Conservation (phyloP, 768 basidiomycete species). For the Daedalea quercina region DNA sequence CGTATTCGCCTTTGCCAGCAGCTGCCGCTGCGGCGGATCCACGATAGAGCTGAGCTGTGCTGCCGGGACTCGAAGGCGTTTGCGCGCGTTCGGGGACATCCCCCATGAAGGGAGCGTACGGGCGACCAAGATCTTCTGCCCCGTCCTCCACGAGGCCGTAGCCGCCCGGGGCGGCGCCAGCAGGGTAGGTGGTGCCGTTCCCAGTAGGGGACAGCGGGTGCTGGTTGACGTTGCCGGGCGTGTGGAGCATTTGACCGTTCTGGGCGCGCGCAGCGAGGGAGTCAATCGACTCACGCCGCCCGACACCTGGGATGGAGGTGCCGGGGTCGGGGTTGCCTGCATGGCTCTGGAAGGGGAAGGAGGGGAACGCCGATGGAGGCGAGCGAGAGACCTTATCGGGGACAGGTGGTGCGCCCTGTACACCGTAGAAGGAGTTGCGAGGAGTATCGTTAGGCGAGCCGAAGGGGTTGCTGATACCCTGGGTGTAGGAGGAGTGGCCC, state of each 20-base stretch:
- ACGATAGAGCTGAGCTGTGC: conserved; percentile 33
- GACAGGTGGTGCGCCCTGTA: conserved; percentile 2
- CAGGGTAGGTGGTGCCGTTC: conserved; percentile 14
- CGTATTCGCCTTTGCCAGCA: conserved; percentile 13
- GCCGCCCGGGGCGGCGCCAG: conserved; percentile 6
- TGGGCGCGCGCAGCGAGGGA: conserved; percentile 12
- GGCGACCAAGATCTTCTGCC: conserved; percentile 22
- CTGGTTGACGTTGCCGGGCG: neutral
- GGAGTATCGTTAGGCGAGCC: neutral
- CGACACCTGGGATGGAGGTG: conserved; percentile 31
- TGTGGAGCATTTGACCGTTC: neutral
- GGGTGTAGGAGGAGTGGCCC: conserved; percentile 7
- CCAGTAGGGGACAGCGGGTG: neutral
- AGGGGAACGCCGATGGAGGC: conserved; percentile 34
- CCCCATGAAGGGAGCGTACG: conserved; percentile 46
- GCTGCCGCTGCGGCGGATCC: conserved; percentile 36
- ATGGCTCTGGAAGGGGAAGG: conserved; percentile 53
- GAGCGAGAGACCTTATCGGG: conserved; percentile 10
- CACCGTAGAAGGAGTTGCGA: conserved; percentile 3
- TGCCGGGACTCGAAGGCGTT: conserved; percentile 14
- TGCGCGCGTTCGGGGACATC: conserved; percentile 19
- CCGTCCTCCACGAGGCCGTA: conserved; percentile 14
- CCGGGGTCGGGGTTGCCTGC: conserved; percentile 62
- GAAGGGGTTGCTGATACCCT: neutral
- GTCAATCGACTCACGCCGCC: conserved; percentile 32